phyloP scores from a whole-genome alignment of 129 eudicot species.

The Pittosporum tobira region DNA sequence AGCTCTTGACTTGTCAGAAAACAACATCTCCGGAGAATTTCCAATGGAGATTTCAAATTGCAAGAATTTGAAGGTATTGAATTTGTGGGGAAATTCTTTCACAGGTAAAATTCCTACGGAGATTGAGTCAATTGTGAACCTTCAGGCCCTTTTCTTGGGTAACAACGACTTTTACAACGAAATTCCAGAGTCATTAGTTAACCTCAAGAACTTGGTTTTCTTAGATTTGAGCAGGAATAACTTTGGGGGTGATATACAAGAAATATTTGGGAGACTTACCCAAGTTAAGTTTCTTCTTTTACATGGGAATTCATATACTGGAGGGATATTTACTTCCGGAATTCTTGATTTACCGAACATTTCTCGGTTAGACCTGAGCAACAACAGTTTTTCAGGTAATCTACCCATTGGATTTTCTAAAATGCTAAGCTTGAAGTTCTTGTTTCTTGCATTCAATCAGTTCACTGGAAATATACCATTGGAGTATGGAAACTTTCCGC shows the following conservation, averaged over 20 bases:
- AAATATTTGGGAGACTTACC: conserved; percentile 48
- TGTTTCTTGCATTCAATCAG: conserved; percentile 61
- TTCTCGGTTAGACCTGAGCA: conserved; percentile 62
- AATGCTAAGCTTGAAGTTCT: conserved; percentile 43
- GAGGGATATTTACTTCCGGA: conserved; percentile 63
- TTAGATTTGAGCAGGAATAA: conserved; percentile 65
- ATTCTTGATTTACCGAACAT: conserved; percentile 45
- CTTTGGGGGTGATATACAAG: conserved; percentile 63
- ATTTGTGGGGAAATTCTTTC: conserved; percentile 62
- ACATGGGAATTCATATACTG: conserved; percentile 48
- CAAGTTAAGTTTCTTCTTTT: conserved; percentile 60
- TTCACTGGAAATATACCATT: conserved; percentile 65
- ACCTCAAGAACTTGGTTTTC: conserved; percentile 42
- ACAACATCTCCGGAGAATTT: conserved; percentile 44
- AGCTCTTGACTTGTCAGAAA: conserved; percentile 64
- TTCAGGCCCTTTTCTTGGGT: conserved; percentile 51
- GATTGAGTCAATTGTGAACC: conserved; percentile 44
- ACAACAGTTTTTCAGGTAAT: conserved; percentile 63
- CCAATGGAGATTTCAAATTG: conserved; percentile 58
- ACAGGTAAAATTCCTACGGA: conserved; percentile 50
- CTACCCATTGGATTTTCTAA: conserved; percentile 56
- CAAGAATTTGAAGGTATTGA: conserved; percentile 35
- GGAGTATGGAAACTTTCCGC: conserved; percentile 51
- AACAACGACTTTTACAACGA: conserved; percentile 48
- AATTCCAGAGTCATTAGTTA: conserved; percentile 50